Evolutionary conservation across 225 moss, liverwort and hornwort genomes (phyloP).

Genomic region (Antitrichia curtipendula): DNA sequence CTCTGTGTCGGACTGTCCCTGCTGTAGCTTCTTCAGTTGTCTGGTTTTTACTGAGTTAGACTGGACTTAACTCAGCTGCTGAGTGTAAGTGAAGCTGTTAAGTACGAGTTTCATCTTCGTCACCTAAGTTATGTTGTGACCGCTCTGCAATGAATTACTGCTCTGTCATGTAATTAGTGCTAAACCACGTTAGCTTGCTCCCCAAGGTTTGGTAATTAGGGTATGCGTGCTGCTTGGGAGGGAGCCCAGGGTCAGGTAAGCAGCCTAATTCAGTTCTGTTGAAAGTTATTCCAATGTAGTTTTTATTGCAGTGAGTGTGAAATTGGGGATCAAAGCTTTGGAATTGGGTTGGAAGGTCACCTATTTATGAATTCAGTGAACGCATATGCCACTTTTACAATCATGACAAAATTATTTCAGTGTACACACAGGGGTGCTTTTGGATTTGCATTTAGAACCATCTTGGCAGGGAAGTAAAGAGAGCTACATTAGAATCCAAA

Average conservation of each 20-base stretch:
- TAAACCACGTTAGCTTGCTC: background rate
- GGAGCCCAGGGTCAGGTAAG: background rate
- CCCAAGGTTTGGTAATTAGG: background rate
- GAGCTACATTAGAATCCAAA: background rate
- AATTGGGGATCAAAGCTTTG: background rate
- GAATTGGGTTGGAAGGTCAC: background rate
- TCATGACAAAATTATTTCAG: no score
- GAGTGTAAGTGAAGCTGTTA: background rate
- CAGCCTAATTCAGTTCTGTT: background rate
- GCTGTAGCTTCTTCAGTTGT: background rate
- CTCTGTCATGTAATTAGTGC: background rate
- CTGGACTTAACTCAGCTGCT: background rate
- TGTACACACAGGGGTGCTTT: background rate
- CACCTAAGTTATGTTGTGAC: background rate
- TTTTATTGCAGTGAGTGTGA: background rate
- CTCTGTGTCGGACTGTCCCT: background rate
- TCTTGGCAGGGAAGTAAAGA: background rate
- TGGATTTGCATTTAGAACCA: background rate
- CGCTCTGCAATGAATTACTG: background rate
- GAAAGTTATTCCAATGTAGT: background rate
- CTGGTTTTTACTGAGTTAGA: background rate
- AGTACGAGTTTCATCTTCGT: background rate
- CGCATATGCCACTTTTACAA: fast-evolving
- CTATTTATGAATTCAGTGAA: background rate
- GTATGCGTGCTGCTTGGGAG: background rate